A percentile compares a stretch with the other conserved stretches of the same genome.
Evolutionary conservation across 257 asterid genomes (phyloP).

Genomic region (Lithospermum erythrorhizon): DNA sequence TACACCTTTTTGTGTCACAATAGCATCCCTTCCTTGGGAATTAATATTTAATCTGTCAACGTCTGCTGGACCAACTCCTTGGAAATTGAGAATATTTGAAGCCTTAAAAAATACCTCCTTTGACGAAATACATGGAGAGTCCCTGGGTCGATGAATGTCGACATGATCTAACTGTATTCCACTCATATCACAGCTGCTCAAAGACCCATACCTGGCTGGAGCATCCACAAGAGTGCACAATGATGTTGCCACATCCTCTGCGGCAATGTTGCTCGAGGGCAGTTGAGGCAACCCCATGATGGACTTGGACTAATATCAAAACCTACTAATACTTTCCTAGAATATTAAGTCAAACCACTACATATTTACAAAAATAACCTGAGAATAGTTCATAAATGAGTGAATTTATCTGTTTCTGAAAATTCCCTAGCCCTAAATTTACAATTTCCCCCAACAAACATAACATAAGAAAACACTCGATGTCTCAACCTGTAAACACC

Average conservation of each 20-base stretch:
- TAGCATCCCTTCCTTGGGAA: constrained; percentile 27
- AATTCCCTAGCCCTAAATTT: background rate
- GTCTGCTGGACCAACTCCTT: constrained; percentile 34
- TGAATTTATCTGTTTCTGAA: background rate
- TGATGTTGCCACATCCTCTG: constrained; percentile 52
- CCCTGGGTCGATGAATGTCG: constrained; percentile 19
- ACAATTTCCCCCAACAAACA: background rate
- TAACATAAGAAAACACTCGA: background rate
- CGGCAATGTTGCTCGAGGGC: constrained; percentile 36
- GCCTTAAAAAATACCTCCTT: constrained; percentile 38
- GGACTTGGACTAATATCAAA: constrained; percentile 5
- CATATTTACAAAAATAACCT: background rate
- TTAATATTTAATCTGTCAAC: constrained; percentile 42
- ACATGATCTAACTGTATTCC: constrained; percentile 30
- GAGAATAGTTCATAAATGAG: background rate
- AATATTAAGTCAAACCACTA: constrained; percentile 6
- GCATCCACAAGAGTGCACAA: constrained; percentile 39
- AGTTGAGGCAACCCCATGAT: constrained; percentile 80
- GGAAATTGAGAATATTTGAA: constrained; percentile 31
- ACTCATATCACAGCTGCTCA: constrained; percentile 42
- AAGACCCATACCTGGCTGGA: constrained; percentile 30
- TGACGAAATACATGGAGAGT: constrained; percentile 33
- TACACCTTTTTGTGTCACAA: constrained; percentile 29
- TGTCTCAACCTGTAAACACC: background rate
- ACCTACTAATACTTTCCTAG: constrained; percentile 9